Evolutionary conservation across 106 monocot species (phyloP), one percentile per base, ranked within the genome.

Genomic region (Dendrobium chrysotoxum): DNA sequence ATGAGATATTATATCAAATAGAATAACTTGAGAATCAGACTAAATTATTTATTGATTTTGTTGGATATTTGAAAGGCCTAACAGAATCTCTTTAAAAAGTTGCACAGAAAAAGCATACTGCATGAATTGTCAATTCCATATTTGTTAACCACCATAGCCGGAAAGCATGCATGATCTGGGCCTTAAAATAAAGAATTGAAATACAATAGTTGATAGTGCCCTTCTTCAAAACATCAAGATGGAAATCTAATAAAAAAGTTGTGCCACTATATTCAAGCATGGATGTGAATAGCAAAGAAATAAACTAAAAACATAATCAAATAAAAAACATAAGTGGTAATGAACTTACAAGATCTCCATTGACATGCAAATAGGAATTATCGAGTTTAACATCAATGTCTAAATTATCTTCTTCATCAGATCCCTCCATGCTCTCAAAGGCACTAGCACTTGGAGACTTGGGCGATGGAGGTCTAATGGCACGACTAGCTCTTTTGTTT

Each of bases 371-470:
- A 81, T 91, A 95, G 50, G 82, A 17, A 86, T 64, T 81, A n/a
- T 88, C 95, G 46, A 89, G 71, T 50, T 92, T 88, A 45, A 38
- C 53, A 87, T 91, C 85, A 79, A 64, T 75, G 9, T 67, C 70
- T 41, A 86, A 17, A 39, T 79, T 85, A 53, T 90, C 90, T 79
- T 98, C 96, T 39, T 91, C 89, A 70, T 90, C 95, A 25, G 95
- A 99, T 80, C 82, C 97, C 65, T 89, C 94, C 55, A 89, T 40
- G 53, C 92, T 98, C 78, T 92, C 97, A 79, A 91, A 88, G 66
- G 86, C 88, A 93, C 91, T 91, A 72, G 78, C 78, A 86, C 90
- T 90, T 71, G 98, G 95, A 79, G 98, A 92, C 85, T 85, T 94
- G 1, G 98, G 98, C 68, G 98, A 99, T 39, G 84, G 67, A 86